These are phyloP conservation scores for Penicillium arizonense DNA, from an alignment of 495 filamentous ascomycete genomes.

Conservation along the genomic window DNA sequence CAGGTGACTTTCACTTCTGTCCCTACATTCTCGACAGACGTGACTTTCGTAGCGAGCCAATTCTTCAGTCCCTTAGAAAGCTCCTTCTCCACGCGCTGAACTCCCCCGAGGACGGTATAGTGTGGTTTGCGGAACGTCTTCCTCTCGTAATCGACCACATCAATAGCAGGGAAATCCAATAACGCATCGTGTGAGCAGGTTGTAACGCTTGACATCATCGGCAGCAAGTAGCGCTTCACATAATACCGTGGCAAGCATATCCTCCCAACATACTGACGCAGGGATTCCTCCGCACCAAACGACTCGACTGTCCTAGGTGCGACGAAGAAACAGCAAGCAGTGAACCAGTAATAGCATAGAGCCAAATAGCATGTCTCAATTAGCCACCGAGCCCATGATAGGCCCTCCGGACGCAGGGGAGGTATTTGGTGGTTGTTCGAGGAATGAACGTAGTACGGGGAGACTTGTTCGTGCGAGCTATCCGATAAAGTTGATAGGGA, in stretches of 20 bases:
- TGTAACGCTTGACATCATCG: slow-evolving; percentile 49
- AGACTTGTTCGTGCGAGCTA: slow-evolving; percentile 13
- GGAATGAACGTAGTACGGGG: slow-evolving; percentile 10
- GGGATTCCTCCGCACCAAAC: slow-evolving; percentile 30
- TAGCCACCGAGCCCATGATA: slow-evolving; percentile 26
- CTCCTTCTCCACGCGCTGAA: slow-evolving; percentile 41
- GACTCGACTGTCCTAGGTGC: slow-evolving; percentile 19
- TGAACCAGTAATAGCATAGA: slow-evolving; percentile 49
- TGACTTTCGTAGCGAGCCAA: slow-evolving; percentile 10
- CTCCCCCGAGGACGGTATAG: slow-evolving; percentile 47
- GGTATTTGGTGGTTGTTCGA: slow-evolving; percentile 49
- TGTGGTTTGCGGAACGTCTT: slow-evolving; percentile 45
- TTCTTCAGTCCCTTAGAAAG: slow-evolving; percentile 30
- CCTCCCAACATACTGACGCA: slow-evolving; percentile 42
- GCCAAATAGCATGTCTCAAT: slow-evolving; percentile 38
- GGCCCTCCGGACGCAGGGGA: slow-evolving; percentile 26
- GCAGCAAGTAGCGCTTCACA: slow-evolving; percentile 45
- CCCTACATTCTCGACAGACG: slow-evolving; percentile 10
- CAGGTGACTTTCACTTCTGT: slow-evolving; percentile 16
- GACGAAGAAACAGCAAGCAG: slow-evolving; percentile 45
- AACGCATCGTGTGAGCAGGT: slow-evolving; percentile 53
- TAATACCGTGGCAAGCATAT: slow-evolving; percentile 46
- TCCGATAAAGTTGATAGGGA: slow-evolving; percentile 38
- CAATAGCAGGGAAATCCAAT: slow-evolving; percentile 48
- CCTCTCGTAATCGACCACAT: slow-evolving; percentile 46